Percentiles rank a stretch among this genome's conserved stretches.
Conservation (phyloP, 83 land plant genomes). For the Picea mariana region DNA sequence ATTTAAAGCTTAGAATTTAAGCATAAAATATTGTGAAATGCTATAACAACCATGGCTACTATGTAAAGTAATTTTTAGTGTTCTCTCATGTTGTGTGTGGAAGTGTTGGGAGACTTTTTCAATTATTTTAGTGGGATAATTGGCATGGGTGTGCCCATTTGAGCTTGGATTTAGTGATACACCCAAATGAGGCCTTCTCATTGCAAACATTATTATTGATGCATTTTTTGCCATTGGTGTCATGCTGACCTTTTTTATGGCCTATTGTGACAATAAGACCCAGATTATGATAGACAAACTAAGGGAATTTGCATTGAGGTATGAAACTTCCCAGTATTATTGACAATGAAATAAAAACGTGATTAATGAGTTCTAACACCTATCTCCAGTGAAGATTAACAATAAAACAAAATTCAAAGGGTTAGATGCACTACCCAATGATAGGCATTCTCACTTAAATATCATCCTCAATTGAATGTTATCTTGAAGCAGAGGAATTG, state of each 20-base stretch:
- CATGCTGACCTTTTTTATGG: conserved; percentile 39
- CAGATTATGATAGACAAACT: conserved; percentile 26
- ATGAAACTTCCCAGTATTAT: background rate
- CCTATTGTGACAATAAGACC: conserved; percentile 23
- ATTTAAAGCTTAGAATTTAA: background rate
- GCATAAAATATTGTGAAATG: background rate
- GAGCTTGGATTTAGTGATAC: conserved; percentile 34
- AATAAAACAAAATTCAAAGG: background rate
- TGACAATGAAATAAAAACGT: background rate
- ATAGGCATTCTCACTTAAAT: too few relatives aligned
- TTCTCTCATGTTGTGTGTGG: background rate
- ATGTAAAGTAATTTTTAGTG: background rate
- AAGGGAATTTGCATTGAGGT: conserved; percentile 26
- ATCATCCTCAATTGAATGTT: too few relatives aligned
- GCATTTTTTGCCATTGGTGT: conserved; percentile 36
- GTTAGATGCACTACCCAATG: background rate
- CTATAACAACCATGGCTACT: background rate
- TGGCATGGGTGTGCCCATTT: conserved; percentile 47
- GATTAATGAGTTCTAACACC: background rate
- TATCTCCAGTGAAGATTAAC: background rate
- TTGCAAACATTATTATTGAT: conserved; percentile 28
- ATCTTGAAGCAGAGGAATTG: too few relatives aligned
- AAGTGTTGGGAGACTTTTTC: conserved; percentile 39
- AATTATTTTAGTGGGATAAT: conserved; percentile 32
- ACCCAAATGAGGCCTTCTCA: conserved; percentile 24